These are phyloP conservation scores for Coniochaeta hoffmannii DNA, from an alignment of 2,329 filamentous ascomycete species.

Conservation along the genomic window DNA sequence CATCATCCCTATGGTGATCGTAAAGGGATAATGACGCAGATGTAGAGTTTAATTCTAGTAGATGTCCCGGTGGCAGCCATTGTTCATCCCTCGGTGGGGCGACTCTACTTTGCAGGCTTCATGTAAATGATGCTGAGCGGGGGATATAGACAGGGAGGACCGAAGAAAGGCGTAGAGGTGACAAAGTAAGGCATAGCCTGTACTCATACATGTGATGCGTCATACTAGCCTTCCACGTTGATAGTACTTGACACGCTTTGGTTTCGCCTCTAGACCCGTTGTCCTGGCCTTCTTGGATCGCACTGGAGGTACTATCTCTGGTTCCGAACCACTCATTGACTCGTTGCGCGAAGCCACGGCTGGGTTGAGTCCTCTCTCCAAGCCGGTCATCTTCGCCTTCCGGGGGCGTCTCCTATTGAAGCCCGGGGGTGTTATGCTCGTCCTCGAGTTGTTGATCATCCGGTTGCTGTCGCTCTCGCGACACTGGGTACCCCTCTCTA, in stretches of 20 bases:
- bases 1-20: no score
- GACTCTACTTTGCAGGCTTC: no score
- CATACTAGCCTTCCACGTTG: slow-evolving; percentile 19
- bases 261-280: slow-evolving; percentile 7
- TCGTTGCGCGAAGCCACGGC: slow-evolving; percentile 5
- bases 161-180: background rate
- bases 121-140: no score
- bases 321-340: background rate
- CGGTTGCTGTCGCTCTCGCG: background rate
- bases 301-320: background rate
- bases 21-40: no score
- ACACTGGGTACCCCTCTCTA: background rate
- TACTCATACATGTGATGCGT: slow-evolving; percentile 24
- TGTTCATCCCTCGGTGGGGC: no score
- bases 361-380: slow-evolving; percentile 10
- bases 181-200: background rate
- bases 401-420: no score
- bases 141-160: no score
- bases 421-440: background rate
- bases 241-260: slow-evolving; percentile 11
- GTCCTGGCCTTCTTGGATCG: background rate
- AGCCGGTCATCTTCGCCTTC: background rate
- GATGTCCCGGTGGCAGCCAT: no score
- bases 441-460: background rate
- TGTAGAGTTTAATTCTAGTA: no score